Evolutionary conservation across 208 protist genomes (phyloP).

Genomic region (Crithidia mellificae): DNA sequence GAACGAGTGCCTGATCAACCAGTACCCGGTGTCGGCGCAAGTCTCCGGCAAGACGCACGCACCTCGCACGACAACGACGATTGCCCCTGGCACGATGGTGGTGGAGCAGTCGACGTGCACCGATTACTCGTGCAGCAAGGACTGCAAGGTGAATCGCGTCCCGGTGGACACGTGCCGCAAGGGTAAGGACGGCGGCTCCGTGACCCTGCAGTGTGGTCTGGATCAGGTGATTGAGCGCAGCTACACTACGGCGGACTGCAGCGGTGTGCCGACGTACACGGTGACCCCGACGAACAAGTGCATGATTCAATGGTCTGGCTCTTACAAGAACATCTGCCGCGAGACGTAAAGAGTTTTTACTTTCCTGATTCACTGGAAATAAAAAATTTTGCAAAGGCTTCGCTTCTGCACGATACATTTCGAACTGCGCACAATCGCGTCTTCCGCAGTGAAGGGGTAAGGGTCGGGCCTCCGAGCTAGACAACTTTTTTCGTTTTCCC

Average conservation of each 20-base stretch:
- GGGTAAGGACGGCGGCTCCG: conserved; percentile 9
- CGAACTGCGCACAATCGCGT: neutral
- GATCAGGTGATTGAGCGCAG: conserved; percentile 30
- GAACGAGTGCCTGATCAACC: conserved; percentile 80
- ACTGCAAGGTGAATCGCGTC: conserved; percentile 12
- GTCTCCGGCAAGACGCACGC: conserved; percentile 26
- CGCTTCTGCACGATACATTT: neutral
- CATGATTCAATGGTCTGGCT: conserved; percentile 18
- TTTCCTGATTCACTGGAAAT: neutral
- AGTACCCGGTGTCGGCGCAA: conserved; percentile 58
- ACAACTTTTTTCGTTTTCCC: too few species aligned
- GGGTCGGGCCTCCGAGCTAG: too few species aligned
- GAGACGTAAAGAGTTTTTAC: neutral
- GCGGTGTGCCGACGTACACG: conserved; percentile 21
- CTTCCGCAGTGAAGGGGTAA: too few species aligned
- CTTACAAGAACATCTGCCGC: conserved; percentile 10
- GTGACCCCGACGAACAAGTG: conserved; percentile 42
- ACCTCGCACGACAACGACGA: conserved; percentile 13
- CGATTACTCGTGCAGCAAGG: conserved; percentile 16
- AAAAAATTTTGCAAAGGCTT: neutral
- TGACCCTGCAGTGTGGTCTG: conserved; percentile 36
- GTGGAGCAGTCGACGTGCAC: conserved; percentile 31
- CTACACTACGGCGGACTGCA: conserved; percentile 37
- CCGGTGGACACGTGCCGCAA: conserved; percentile 16
- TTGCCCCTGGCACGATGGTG: conserved; percentile 17